phyloP scores from a whole-genome alignment of 2,329 filamentous ascomycete species.

The Thielaviopsis musarum region DNA sequence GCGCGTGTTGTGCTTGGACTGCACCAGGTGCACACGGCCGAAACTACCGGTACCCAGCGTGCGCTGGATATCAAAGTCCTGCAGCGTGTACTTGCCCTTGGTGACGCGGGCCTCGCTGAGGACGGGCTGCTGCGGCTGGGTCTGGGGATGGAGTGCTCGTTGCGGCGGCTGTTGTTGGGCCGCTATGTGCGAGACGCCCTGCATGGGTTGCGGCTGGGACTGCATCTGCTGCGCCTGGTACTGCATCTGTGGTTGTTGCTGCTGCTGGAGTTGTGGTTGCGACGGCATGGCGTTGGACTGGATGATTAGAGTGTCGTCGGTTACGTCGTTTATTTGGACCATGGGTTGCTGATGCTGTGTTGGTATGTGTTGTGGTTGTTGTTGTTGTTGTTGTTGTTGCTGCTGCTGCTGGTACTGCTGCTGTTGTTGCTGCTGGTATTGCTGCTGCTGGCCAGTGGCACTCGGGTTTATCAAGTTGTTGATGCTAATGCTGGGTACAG shows the following conservation, averaged over 20 bases:
- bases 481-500: slow-evolving; percentile 20
- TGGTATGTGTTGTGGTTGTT: slow-evolving; percentile 17
- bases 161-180: slow-evolving; percentile 15
- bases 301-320: slow-evolving; percentile 14
- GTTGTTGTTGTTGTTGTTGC: slow-evolving; percentile 12
- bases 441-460: slow-evolving; percentile 15
- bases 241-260: slow-evolving; percentile 4
- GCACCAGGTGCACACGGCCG: slow-evolving; percentile 86
- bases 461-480: slow-evolving; percentile 14
- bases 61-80: slow-evolving; percentile 76
- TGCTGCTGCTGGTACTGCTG: slow-evolving; percentile 12
- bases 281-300: slow-evolving; percentile 16
- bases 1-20: slow-evolving; percentile 93
- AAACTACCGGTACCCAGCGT: slow-evolving; percentile 95
- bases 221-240: neutral
- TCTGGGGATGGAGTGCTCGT: neutral
- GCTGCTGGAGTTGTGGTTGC: slow-evolving; percentile 16
- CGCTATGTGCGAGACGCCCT: neutral
- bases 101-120: slow-evolving; percentile 45
- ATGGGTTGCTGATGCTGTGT: slow-evolving; percentile 32
- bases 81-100: slow-evolving; percentile 92
- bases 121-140: slow-evolving; percentile 14
- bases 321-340: slow-evolving; percentile 12
- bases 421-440: slow-evolving; percentile 11
- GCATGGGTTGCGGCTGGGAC: neutral